Base-by-base conservation (phyloP, 2,329 filamentous ascomycete species). In the Aspergillus amoenus region DNA sequence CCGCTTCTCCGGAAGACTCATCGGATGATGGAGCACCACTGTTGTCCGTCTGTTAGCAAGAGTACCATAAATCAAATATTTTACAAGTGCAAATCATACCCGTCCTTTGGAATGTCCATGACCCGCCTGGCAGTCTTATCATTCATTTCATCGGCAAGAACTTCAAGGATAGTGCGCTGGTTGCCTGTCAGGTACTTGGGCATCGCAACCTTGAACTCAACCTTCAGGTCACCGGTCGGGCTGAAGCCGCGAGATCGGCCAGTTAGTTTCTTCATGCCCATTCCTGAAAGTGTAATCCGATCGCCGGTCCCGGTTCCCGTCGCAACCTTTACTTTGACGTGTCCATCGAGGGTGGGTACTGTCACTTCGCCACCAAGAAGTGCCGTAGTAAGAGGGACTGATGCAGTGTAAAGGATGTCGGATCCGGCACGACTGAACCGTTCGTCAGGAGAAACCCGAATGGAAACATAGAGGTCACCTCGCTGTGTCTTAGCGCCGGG, bases 181-280 rank as follows among this genome's bases (percentile, higher is more conserved):
- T 96, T 97, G 45, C 89, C 84, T 54, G 84, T 91, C 63, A 99
- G 81, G 69, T 93, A 97, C 78, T 96, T 97, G 45, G 94, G 94
- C 91, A 97, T 96, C 54, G 84, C 80, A 45, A 99, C 90, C 73
- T 91, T 91, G 83, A 96, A 99, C 73, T 99, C 93, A 6, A 99
- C 92, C 71, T 86, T 88, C 59, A 99, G 78, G 70, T 99, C 94
- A 62, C 94, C 94, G 30, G 82, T 84, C 40, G 82, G 83, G 32
- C 62, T 69, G 53, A 71, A 71, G 32, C 82, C 84, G 55, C 87
- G 83, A 5, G 63, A 47, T 47, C 91, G 83, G 17, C 83, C 81
- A 60, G 84, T 82, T 11, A 99, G 81, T 67, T 90, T 89, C 77
- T 90, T 92, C 93, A 99, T 97, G 58, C 94, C 94, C 89, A 91